phyloP scores from a whole-genome alignment of 106 monocot genomes.

The Acanthochlamys bracteata region DNA sequence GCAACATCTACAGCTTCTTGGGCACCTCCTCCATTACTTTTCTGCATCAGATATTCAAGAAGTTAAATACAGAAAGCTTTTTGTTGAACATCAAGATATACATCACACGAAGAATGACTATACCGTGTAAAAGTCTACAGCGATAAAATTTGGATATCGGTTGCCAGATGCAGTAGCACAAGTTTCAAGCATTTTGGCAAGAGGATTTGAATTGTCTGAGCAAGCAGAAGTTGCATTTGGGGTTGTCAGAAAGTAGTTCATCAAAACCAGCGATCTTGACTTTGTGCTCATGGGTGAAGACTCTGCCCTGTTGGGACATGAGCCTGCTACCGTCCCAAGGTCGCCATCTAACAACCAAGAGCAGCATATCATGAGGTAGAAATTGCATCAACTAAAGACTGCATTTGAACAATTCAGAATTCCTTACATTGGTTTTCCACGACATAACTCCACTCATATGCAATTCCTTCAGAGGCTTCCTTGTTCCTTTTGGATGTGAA shows the following conservation, averaged over 20 bases:
- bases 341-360: conserved; percentile 35
- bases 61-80: too few relatives aligned
- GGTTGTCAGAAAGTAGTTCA: conserved; percentile 40
- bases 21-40: conserved; percentile 35
- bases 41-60: conserved; percentile 12
- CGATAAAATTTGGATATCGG: conserved; percentile 61
- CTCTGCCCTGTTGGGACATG: conserved; percentile 38
- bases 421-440: conserved; percentile 16
- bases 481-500: conserved; percentile 12
- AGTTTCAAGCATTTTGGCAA: conserved; percentile 47
- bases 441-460: conserved; percentile 14
- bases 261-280: conserved; percentile 44
- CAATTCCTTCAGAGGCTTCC: conserved; percentile 11
- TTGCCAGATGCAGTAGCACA: conserved; percentile 33
- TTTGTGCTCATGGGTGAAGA: conserved; percentile 37
- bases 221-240: conserved; percentile 29
- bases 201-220: conserved; percentile 42
- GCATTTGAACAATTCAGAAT: not conserved
- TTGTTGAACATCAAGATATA: not conserved
- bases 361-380: not conserved
- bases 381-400: not conserved
- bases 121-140: conserved; percentile 74
- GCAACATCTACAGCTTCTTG: conserved; percentile 24
- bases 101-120: not conserved
- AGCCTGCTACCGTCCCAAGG: conserved; percentile 32